Base-by-base conservation (phyloP, 495 filamentous ascomycete genomes). In the Trichoderma orchidacearum region DNA sequence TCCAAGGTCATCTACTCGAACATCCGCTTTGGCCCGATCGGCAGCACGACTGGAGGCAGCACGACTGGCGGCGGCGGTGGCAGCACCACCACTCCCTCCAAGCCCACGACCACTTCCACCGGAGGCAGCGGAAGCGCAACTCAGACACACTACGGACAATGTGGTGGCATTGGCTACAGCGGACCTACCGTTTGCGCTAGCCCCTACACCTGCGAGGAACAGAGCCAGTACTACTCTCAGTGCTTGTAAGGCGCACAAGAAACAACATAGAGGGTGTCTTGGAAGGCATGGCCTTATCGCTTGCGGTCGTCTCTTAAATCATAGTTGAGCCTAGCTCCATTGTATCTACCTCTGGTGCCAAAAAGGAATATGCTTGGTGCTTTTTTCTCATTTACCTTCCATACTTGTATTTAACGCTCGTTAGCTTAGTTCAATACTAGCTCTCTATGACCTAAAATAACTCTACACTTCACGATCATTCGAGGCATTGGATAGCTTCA, bases 1-100 rank as follows among this genome's bases (percentile, higher is more conserved):
- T 72, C 84, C 63, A 69, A 75, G 66, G 74, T 77, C 60, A 53
- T 66, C 66, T 77, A 64, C 70, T 77, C 83, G 64, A 86, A 87
- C 80, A 86, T 88, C 75, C 76, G 76, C 65, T 82, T 85, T 65
- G 85, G 85, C 41, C 77, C 82, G 58, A 80, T 89, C 63, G 78
- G 76, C 63, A 81, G 80, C 29, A n/a, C n/a, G n/a, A n/a, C n/a
- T n/a, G n/a, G n/a, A n/a, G n/a, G n/a, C n/a, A n/a, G n/a, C n/a
- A n/a, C n/a, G n/a, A 86, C 83, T 66, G 80, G 38, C 60, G 31
- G 41, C 54, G 38, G 56, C 60, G 38, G 52, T 32, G 35, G 54
- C 61, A 35, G 55, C 61, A 57, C 57, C 55, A 30, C 23, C 55
- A 29, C 52, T 45, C 32, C 38, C 51, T 1, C 34, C 54, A 21